phyloP scores from a whole-genome alignment of 225 moss, liverwort and hornwort genomes.

The Polytrichum formosum region DNA sequence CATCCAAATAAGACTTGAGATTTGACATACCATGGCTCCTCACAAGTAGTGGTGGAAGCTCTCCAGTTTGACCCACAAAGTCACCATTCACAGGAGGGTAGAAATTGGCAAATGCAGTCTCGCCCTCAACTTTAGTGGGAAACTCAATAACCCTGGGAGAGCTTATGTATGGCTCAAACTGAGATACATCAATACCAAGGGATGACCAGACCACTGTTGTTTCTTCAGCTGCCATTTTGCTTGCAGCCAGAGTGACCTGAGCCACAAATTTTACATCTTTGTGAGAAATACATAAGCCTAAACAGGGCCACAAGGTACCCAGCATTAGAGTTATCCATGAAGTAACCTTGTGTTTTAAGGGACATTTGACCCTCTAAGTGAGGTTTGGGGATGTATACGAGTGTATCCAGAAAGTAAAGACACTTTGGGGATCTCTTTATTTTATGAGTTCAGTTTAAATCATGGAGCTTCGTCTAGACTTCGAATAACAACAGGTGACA shows the following conservation, averaged over 20 bases:
- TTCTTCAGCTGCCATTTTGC: constrained; percentile 33
- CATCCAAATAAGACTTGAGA: neutral
- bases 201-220: constrained; percentile 70
- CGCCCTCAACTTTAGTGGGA: constrained; percentile 62
- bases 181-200: constrained; percentile 45
- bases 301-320: no score
- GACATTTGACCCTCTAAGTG: no score
- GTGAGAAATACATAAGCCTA: no score
- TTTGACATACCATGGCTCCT: constrained; percentile 78
- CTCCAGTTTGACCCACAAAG: constrained; percentile 54
- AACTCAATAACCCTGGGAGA: constrained; percentile 78
- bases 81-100: constrained; percentile 73
- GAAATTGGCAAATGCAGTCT: constrained; percentile 86
- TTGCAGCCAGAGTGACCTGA: constrained; percentile 65
- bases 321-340: no score
- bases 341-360: no score
- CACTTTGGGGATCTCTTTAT: no score
- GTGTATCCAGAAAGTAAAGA: no score
- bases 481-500: no score
- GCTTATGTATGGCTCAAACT: constrained; percentile 78
- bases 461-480: no score
- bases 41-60: constrained; percentile 79
- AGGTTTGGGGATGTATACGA: no score
- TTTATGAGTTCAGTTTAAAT: no score
- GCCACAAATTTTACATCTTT: constrained; percentile 9